Conservation (phyloP, 75 land plant species). For the Cunninghamia lanceolata region DNA sequence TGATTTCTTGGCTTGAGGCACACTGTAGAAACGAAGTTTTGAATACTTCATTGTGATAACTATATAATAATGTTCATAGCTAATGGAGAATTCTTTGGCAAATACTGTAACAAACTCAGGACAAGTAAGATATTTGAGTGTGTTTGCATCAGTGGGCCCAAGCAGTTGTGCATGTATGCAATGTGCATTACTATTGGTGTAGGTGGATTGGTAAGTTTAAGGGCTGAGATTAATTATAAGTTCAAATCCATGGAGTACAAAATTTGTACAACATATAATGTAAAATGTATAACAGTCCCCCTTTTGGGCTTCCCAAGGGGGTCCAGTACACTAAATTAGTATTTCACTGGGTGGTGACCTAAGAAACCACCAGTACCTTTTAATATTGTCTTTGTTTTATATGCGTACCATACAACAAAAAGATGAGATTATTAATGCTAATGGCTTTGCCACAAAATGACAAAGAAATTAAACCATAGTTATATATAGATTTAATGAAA, state of each 20-base stretch:
- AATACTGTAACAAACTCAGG: background rate
- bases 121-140: background rate
- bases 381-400: too few relatives aligned
- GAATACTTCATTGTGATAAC: background rate
- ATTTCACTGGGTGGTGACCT: background rate
- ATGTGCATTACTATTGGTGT: background rate
- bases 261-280: background rate
- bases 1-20: conserved; percentile 79
- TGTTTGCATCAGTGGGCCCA: background rate
- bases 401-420: too few relatives aligned
- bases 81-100: background rate
- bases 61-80: background rate
- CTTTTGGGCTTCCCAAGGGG: too few relatives aligned
- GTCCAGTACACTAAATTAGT: background rate
- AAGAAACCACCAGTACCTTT: background rate
- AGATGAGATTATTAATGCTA: too few relatives aligned
- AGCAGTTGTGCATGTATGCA: background rate
- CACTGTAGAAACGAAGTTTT: conserved; percentile 9
- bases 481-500: too few relatives aligned
- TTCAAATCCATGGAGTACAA: background rate
- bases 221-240: too few relatives aligned
- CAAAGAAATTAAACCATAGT: too few relatives aligned
- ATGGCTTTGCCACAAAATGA: background rate
- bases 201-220: background rate
- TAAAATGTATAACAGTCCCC: too few relatives aligned